Base-by-base conservation (phyloP, 306 rosid species). In the Castanea mollissima region DNA sequence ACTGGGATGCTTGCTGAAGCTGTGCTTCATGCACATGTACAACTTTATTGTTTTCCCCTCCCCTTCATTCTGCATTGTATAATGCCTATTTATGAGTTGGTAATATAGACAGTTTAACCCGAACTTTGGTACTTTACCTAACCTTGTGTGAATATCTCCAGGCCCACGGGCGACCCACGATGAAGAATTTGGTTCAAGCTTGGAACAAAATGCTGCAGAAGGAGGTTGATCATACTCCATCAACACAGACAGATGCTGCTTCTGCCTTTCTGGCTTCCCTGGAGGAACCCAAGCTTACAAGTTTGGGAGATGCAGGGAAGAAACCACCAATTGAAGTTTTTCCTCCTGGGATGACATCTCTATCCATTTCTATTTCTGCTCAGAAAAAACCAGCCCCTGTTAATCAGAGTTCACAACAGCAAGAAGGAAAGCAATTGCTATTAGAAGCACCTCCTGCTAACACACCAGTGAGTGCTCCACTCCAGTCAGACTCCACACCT, bases 1-100 rank as follows among this genome's bases (percentile, higher is more conserved):
- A 96, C 98, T 19, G 99, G 99, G 81, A 93, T 96, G 99, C 92
- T 89, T 32, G 99, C 98, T 5, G 99, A 96, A 83, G 98, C 99
- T 67, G 99, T 96, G 81, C 98, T 96, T 85, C 99, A 96, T 85
- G 92, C 99, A 81, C 98, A 96, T 63, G 99, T 93, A 91, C 71
- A 80, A 55, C 54, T 29, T 49, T 46, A 77, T 78, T 23, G 2
- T 19, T 38, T 4, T 1, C 5, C 51, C 52, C 27, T 14, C 52
- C 7, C 25, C 46, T 7, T 15, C 16, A 1, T 21, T 35, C 25
- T 67, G 25, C 32, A 19, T 7, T 10, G 27, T 8, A 35, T 41
- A 34, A 19, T 35, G 51, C 27, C 27, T 14, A 49, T 31, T 25
- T 57, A 34, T 55, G 86, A 80, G 54, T 57, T 51, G 60, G 77